Evolutionary conservation across 2,329 filamentous ascomycete species (phyloP), one percentile per base, ranked within the genome.

Genomic region (Aureobasidium musti): DNA sequence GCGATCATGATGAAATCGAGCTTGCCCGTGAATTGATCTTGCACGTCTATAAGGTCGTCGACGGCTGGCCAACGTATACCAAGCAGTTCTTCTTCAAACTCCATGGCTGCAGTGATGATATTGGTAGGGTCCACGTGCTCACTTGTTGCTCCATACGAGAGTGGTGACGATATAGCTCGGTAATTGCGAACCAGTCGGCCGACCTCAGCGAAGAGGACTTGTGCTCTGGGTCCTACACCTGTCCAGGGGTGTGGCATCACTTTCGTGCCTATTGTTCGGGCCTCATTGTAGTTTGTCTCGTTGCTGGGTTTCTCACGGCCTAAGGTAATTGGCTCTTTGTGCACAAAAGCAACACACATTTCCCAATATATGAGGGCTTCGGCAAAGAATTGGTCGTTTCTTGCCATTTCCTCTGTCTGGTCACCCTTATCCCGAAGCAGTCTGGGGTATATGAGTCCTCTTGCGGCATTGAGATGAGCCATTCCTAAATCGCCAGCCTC

Each of bases 321-420:
- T 11, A 26, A 66, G 52, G 26, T 49, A 60, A 30, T 57, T 2
- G 74, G 75, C 56, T 80, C 78, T 68, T 80, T 78, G 60, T 80
- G 80, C 11, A 84, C 82, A 68, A 82, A 85, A 0, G 81, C 82
- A 65, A 84, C 80, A 21, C 83, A 77, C 83, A 86, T 85, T 69
- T 86, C 84, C 84, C 84, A 86, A 69, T 85, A 84, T 33, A 86
- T 80, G 57, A 86, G 74, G n/a, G 82, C 82, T 71, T 86, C 83
- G 67, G 84, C 82, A 66, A 86, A 85, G 71, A 86, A 85, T 37
- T 82, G 81, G 43, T 76, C 77, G 28, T 67, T 70, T 73, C 23
- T 74, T 69, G 54, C 76, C 70, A 67, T 75, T 69, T 19, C 75
- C 71, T 66, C 73, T 26, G 63, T 60, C 21, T 68, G 63, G 2